Conservation (phyloP, 2,329 filamentous ascomycete species). For the Ceratocystis diversiconidia region DNA sequence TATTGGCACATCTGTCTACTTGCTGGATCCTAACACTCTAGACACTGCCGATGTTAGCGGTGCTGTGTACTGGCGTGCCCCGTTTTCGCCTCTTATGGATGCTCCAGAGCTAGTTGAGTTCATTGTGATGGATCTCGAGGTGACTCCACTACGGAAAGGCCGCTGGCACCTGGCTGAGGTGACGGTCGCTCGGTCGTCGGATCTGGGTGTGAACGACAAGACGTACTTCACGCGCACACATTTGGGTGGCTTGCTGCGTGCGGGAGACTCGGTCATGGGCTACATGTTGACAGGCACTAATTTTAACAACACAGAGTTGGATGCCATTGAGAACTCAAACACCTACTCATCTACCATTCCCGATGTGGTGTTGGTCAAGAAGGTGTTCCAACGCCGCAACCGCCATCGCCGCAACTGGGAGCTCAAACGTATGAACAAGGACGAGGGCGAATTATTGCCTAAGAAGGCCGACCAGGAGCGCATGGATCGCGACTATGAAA, state of each 20-base stretch:
- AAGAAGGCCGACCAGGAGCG: conserved; percentile 78
- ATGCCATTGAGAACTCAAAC: conserved; percentile 64
- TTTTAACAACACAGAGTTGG: conserved; percentile 80
- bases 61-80: conserved; percentile 77
- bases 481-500: conserved; percentile 87
- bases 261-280: conserved; percentile 88
- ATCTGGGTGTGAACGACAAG: conserved; percentile 72
- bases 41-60: conserved; percentile 77
- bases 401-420: conserved; percentile 74
- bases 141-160: conserved; percentile 57
- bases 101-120: conserved; percentile 80
- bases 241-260: conserved; percentile 68
- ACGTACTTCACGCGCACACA: conserved; percentile 88
- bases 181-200: conserved; percentile 72
- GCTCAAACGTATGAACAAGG: conserved; percentile 81
- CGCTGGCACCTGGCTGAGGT: conserved; percentile 76
- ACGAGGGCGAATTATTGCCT: conserved; percentile 75
- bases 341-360: conserved; percentile 68
- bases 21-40: conserved; percentile 80
- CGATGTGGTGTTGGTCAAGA: conserved; percentile 93
- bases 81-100: conserved; percentile 73
- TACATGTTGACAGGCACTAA: conserved; percentile 81
- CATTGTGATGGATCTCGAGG: conserved; percentile 87
- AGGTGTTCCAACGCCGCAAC: conserved; percentile 83
- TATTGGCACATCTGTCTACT: conserved; percentile 76